Base-by-base conservation (phyloP, 768 basidiomycete genomes). In the Hericium rajendrae region DNA sequence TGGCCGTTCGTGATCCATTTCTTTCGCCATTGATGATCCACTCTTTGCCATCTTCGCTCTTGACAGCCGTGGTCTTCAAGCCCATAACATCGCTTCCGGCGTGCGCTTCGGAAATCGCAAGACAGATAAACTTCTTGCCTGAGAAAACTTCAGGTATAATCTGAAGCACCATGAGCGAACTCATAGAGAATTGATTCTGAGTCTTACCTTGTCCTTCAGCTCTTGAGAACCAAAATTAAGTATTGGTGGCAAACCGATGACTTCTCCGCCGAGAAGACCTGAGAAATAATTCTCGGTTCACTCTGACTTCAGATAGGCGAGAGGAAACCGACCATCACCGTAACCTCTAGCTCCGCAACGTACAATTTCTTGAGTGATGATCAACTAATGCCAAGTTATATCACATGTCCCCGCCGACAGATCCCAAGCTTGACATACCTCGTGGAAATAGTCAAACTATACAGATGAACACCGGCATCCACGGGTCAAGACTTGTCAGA, bases 11-110 rank as follows among this genome's bases (percentile, higher is more conserved):
- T 87, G 63, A 88, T 88, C 86, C 86, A 89, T 70, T 90, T 89
- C 79, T 91, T 91, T 84, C 86, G 58, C 87, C 92, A 63, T 88
- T 90, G 65, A 94, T 84, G 53, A 88, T 87, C 83, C 85, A 92
- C 62, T 84, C 76, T 67, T 86, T 88, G 28, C 89, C 91, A 65
- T 94, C 91, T 56, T 84, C 84, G 24, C 79, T 86, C 70, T 91
- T 88, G 18, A 79, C 81, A 15, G 91, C 93, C 6, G 81, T 84
- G 5, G 91, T 92, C 66, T 83, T 78, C 56, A 94, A 71, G 8
- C 91, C 88, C 71, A 82, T 79, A 4, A 97, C 91, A 69, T 94
- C 92, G 66, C 83, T 86, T 28, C 87, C 91, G 9, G 91, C 91
- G 58, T 86, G 86, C 11, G 92, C 91, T 71, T 95, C 93, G 15